phyloP scores from a whole-genome alignment of 345 rosid genomes.

The Kernera saxatilis region DNA sequence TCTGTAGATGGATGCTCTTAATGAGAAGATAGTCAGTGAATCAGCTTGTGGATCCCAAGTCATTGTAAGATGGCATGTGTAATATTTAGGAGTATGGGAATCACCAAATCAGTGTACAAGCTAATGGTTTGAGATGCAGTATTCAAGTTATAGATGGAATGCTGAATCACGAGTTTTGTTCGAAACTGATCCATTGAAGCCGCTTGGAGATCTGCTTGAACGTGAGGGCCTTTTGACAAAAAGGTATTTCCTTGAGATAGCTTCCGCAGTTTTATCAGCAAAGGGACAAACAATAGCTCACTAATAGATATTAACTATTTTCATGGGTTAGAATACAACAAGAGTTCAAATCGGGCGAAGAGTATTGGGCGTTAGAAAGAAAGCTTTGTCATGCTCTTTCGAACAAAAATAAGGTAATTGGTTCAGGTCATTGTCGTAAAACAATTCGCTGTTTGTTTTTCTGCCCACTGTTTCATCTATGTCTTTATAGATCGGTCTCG shows the following conservation, averaged over 20 bases:
- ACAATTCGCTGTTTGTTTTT: neutral
- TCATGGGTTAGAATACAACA: conserved; percentile 45
- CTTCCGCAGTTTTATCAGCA: neutral
- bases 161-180: conserved; percentile 28
- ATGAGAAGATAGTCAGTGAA: conserved; percentile 56
- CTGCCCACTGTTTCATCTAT: neutral
- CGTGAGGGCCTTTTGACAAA: conserved; percentile 53
- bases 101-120: neutral
- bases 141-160: conserved; percentile 24
- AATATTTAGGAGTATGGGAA: neutral
- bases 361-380: conserved; percentile 90
- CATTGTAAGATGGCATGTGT: conserved; percentile 21
- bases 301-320: conserved; percentile 8
- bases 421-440: neutral
- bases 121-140: conserved; percentile 34
- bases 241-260: conserved; percentile 36
- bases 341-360: conserved; percentile 66
- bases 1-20: conserved; percentile 74
- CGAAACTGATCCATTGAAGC: conserved; percentile 47
- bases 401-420: conserved; percentile 41
- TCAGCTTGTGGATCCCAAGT: conserved; percentile 25
- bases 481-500: conserved; percentile 40
- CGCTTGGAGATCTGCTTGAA: conserved; percentile 49
- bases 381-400: conserved; percentile 65
- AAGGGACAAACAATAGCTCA: neutral